Conservation (phyloP, 176 grass and related monocot species). For the Alloteropsis semialata region DNA sequence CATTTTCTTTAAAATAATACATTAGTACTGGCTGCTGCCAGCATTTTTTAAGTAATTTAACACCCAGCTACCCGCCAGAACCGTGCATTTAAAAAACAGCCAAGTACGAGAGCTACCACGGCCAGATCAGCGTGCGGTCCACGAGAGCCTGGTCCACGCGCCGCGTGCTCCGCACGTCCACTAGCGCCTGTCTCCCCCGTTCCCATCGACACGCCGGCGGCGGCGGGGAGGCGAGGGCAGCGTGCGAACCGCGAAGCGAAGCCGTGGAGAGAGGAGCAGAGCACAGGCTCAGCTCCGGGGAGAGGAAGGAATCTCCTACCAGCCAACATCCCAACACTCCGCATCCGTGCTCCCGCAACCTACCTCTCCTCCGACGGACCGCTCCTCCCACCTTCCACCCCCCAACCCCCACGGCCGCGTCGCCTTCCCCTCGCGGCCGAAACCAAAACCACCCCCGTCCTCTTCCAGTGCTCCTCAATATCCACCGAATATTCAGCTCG, state of each 20-base stretch:
- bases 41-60: not conserved
- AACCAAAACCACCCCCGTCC: not conserved
- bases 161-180: constrained; percentile 12
- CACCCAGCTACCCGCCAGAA: not conserved
- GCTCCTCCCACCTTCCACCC: too few species aligned
- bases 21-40: not conserved
- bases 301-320: constrained; percentile 27
- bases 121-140: constrained; percentile 24
- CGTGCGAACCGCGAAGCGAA: not conserved
- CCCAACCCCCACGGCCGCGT: not conserved
- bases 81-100: constrained; percentile 5
- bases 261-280: not conserved
- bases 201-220: constrained; percentile 6
- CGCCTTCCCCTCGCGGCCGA: not conserved
- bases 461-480: not conserved
- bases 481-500: constrained; percentile 44
- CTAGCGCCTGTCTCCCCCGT: constrained; percentile 2
- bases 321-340: constrained; percentile 20
- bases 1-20: too few species aligned
- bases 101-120: not conserved
- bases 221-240: not conserved
- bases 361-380: not conserved
- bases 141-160: constrained; percentile 22
- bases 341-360: constrained; percentile 16
- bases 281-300: too few species aligned